Percentiles rank a stretch among this genome's conserved stretches.
Evolutionary conservation across 2,329 filamentous ascomycete genomes (phyloP).

Genomic region (Aspergillus sp.): DNA sequence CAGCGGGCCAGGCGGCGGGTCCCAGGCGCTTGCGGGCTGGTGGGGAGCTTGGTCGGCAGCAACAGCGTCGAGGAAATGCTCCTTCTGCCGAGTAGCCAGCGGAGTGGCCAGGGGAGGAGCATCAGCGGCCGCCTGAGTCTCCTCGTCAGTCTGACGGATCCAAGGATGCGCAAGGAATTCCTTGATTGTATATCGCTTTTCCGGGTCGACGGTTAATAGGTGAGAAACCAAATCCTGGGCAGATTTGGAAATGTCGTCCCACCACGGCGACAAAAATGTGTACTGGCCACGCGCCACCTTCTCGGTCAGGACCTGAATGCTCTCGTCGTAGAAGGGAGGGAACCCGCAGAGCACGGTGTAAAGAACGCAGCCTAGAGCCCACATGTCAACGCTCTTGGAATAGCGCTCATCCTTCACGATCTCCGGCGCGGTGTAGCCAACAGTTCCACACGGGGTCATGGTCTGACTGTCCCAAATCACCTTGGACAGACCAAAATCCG

Average conservation of each 20-base stretch:
- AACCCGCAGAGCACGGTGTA: conserved; percentile 97
- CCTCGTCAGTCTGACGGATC: conserved; percentile 65
- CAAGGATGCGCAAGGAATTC: conserved; percentile 94
- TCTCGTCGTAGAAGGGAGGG: conserved; percentile 97
- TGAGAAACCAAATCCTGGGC: conserved; percentile 92
- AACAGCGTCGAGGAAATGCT: conserved; percentile 48
- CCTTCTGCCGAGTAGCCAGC: conserved; percentile 48
- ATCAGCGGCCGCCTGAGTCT: conserved; percentile 57
- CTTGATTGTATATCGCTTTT: conserved; percentile 85
- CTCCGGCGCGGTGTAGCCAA: conserved; percentile 94
- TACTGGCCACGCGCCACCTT: conserved; percentile 96
- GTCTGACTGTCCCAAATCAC: conserved; percentile 97
- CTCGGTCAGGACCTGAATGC: conserved; percentile 90
- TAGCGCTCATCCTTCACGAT: conserved; percentile 99
- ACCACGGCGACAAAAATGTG: conserved; percentile 97
- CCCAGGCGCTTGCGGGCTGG: conserved; percentile 43
- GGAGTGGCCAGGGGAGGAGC: conserved; percentile 65
- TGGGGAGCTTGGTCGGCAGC: conserved; percentile 25
- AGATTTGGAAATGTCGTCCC: conserved; percentile 94
- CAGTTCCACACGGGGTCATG: conserved; percentile 98
- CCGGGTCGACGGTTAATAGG: conserved; percentile 85
- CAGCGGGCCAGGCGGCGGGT: conserved; percentile 41
- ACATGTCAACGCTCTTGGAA: conserved; percentile 99
- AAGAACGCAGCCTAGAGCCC: conserved; percentile 91
- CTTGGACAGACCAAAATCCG: conserved; percentile 95